A percentile compares a stretch with the other conserved stretches of the same genome.
Evolutionary conservation across 331 rosid genomes (phyloP).

Genomic region (Telfairia occidentalis): DNA sequence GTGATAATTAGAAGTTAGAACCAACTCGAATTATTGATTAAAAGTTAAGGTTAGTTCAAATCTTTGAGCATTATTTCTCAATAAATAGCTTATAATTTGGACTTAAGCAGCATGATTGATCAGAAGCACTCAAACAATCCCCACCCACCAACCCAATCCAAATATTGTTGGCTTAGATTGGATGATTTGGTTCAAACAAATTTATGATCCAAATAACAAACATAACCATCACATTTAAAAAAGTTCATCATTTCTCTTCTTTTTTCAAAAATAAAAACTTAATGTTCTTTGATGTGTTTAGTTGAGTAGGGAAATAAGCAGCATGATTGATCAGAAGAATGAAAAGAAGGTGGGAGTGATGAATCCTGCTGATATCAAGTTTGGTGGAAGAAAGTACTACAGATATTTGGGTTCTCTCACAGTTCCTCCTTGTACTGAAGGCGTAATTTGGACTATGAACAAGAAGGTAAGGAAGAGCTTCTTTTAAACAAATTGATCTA

Average conservation of each 20-base stretch:
- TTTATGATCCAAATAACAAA: not conserved
- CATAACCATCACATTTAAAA: not conserved
- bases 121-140: too few relatives aligned
- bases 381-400: conserved; percentile 34
- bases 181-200: not conserved
- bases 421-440: conserved; percentile 67
- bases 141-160: too few relatives aligned
- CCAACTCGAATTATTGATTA: not conserved
- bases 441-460: conserved; percentile 49
- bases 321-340: conserved; percentile 18
- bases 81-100: not conserved
- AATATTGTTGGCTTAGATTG: too few relatives aligned
- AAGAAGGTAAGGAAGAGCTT: conserved; percentile 23
- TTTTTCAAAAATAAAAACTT: not conserved
- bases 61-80: not conserved
- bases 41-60: not conserved
- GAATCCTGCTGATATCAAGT: conserved; percentile 35
- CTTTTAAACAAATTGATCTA: not conserved
- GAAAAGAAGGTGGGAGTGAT: conserved; percentile 30
- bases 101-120: too few relatives aligned
- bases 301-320: conserved; percentile 24
- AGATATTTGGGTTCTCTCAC: conserved; percentile 67
- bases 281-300: conserved; percentile 12
- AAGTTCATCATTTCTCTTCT: not conserved
- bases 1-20: not conserved